Conservation (phyloP, 2,329 filamentous ascomycete species). For the Ceratocystis huliohia region DNA sequence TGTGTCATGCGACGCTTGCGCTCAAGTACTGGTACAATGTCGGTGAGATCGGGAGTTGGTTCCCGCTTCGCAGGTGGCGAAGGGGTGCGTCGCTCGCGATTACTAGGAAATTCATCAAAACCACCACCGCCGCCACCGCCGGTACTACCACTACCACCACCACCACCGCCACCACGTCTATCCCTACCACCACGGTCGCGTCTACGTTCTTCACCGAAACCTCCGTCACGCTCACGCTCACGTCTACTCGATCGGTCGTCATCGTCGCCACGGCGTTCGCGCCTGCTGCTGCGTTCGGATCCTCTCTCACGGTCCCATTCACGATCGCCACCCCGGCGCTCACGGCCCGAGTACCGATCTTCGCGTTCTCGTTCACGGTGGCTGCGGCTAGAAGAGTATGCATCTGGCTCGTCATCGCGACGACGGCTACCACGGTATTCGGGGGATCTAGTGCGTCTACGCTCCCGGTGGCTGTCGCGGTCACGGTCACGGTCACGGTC, state of each 20-base stretch:
- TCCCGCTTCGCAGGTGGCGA: constrained; percentile 83
- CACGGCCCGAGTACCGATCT: constrained; percentile 69
- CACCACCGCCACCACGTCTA: constrained; percentile 31
- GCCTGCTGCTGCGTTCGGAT: constrained; percentile 28
- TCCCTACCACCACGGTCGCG: constrained; percentile 30
- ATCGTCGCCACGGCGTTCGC: constrained; percentile 37
- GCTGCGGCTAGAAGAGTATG: constrained; percentile 84
- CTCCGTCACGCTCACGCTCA: constrained; percentile 46
- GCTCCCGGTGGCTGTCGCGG: constrained; percentile 38
- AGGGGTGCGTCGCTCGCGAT: constrained; percentile 50
- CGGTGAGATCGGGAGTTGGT: constrained; percentile 86
- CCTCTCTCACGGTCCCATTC: constrained; percentile 64
- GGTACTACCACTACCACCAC: constrained; percentile 29
- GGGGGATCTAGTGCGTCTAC: constrained; percentile 77
- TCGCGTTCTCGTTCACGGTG: constrained; percentile 90
- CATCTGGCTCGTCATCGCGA: constrained; percentile 67
- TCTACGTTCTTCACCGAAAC: constrained; percentile 33
- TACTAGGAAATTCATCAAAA: constrained; percentile 30
- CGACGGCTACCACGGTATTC: constrained; percentile 55
- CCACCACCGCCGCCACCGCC: constrained; percentile 29
- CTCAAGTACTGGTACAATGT: constrained; percentile 67
- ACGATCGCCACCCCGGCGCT: constrained; percentile 50
- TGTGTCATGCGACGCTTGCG: constrained; percentile 89
- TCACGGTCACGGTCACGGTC: constrained; percentile 29
- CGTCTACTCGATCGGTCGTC: constrained; percentile 47